Percentiles rank a stretch among this genome's conserved stretches.
phyloP scores from a whole-genome alignment of 805 yeast species.

The Lachancea kluyveri region DNA sequence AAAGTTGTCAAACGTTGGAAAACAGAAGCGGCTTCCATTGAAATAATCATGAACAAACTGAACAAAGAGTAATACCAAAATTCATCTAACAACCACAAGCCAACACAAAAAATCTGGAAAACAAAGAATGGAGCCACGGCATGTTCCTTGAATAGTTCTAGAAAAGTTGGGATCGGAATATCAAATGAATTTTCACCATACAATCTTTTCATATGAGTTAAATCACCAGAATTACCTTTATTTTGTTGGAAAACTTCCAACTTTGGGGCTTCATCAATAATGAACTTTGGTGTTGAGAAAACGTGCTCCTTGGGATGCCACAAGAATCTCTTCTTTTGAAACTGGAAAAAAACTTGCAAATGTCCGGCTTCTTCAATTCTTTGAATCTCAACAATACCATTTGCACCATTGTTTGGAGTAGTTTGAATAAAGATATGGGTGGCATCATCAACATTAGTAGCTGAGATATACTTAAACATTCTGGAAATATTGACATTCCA shows the following conservation, averaged over 20 bases:
- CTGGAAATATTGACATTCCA: constrained; percentile 78
- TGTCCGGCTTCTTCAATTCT: constrained; percentile 52
- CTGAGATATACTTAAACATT: constrained; percentile 58
- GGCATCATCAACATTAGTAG: constrained; percentile 53
- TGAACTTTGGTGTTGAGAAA: constrained; percentile 79
- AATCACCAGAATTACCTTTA: constrained; percentile 51
- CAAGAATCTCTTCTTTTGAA: constrained; percentile 88
- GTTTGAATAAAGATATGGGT: constrained; percentile 71
- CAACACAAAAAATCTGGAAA: constrained; percentile 93
- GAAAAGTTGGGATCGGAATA: constrained; percentile 88
- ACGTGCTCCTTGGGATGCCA: constrained; percentile 45
- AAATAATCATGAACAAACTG: constrained; percentile 83
- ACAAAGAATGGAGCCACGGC: constrained; percentile 98
- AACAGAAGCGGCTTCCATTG: constrained; percentile 91
- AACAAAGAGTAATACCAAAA: constrained; percentile 94
- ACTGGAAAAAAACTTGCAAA: constrained; percentile 63
- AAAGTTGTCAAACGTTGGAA: constrained; percentile 93
- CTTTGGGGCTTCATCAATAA: constrained; percentile 50
- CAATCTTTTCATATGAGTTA: constrained; percentile 43
- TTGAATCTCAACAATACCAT: constrained; percentile 65
- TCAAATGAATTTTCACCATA: constrained; percentile 88
- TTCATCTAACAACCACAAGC: constrained; percentile 93
- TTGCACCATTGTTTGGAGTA: constrained; percentile 77
- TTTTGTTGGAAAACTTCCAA: constrained; percentile 50
- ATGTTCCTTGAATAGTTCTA: constrained; percentile 90